Conservation (phyloP, 2,329 filamentous ascomycete genomes). For the Trichoderma asperellum region DNA sequence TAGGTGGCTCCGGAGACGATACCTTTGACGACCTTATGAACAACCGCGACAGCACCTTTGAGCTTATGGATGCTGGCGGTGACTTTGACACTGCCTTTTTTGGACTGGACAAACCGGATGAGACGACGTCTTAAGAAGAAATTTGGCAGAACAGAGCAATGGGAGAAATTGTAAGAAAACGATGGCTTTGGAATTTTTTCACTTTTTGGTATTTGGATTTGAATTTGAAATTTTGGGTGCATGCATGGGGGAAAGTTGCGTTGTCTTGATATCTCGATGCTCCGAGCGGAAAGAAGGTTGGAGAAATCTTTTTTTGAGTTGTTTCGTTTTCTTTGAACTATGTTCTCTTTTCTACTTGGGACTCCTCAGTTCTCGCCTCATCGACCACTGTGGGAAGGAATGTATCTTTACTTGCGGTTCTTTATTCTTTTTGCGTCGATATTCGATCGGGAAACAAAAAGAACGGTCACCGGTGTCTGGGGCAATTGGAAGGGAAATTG, state of each 20-base stretch:
- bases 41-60: conserved; percentile 47
- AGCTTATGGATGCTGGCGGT: conserved; percentile 46
- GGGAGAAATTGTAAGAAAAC: neutral
- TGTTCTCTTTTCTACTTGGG: neutral
- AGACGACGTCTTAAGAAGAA: neutral
- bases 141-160: neutral
- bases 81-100: conserved; percentile 56
- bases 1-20: conserved; percentile 39
- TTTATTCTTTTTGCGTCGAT: neutral
- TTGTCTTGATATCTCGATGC: too few species aligned
- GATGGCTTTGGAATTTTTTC: neutral
- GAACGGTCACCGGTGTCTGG: conserved; percentile 5
- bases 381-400: neutral
- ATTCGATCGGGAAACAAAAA: neutral
- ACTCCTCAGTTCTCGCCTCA: too few species aligned
- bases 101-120: conserved; percentile 41
- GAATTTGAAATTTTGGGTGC: neutral
- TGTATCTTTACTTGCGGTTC: neutral
- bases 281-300: too few species aligned
- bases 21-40: conserved; percentile 58
- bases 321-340: too few species aligned
- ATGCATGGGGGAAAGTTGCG: too few species aligned
- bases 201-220: neutral
- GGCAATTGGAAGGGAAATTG: neutral
- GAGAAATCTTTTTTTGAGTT: neutral